Base-by-base conservation (phyloP, 2,329 filamentous ascomycete species). In the Sordariomycetes sp. region DNA sequence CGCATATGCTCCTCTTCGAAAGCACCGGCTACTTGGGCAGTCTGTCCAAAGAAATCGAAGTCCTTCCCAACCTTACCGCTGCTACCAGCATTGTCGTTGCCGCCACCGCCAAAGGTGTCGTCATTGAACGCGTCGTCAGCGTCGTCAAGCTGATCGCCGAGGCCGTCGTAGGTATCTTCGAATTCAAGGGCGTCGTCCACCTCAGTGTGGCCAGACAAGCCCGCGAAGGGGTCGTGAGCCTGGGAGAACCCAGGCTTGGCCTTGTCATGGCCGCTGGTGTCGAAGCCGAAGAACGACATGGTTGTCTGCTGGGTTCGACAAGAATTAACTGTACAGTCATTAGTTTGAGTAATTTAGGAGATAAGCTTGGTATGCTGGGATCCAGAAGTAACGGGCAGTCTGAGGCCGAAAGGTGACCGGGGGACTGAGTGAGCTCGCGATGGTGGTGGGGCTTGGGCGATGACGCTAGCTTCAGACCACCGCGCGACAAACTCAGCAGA, bases 1-100 rank as follows among this genome's bases (percentile, higher is more conserved):
- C 87, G 79, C 49, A 87, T 68, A 53, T 94, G 85, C 61, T 96
- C 92, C 58, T 96, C 87, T 44, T 86, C 83, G 46, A 98, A 83
- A 23, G 82, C 87, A 60, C 80, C 73, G 15, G 87, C 72, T 26
- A 94, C 84, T 58, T 88, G 79, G 38, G 88, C 88, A 6, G 92
- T 98, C 51, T 85, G 80, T 26, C 88, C 88, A 44, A 93, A 94
- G 61, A 96, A 98, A 58, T 98, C 92, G 50, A 96, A 96, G 58
- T 98, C 90, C 55, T 85, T 93, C 52, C 88, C 88, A 39, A 92
- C 75, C 9, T 66, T 66, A 20, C 67, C 58, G 24, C 55, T 51
- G 14, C 56, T 21, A 7, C 25, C 25, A 18, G 31, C 15, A 16
- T 18, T n/a, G 23, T 16, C 16, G 14, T 7, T 12, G 28, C 30